Conservation (phyloP, 805 yeast genomes). For the Monosporozyma aquatica region DNA sequence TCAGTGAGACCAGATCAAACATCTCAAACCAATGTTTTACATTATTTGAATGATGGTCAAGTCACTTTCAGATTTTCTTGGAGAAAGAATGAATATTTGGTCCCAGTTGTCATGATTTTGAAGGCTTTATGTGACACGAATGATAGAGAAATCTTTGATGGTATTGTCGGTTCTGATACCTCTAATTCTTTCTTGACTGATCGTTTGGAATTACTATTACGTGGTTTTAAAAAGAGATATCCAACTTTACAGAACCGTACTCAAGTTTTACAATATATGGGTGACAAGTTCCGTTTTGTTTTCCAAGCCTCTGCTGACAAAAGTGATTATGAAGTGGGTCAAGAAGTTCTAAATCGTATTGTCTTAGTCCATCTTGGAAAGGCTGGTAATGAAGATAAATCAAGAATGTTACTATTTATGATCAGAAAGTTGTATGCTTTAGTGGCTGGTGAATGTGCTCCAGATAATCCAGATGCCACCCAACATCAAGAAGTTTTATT, state of each 20-base stretch:
- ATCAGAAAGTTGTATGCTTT: conserved; percentile 87
- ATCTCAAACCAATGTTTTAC: conserved; percentile 95
- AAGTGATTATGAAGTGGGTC: conserved; percentile 85
- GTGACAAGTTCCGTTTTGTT: conserved; percentile 92
- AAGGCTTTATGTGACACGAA: conserved; percentile 85
- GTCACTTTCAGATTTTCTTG: conserved; percentile 95
- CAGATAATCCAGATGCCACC: conserved; percentile 98
- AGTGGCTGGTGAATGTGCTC: conserved; percentile 93
- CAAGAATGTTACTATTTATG: conserved; percentile 84
- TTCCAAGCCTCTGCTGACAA: conserved; percentile 82
- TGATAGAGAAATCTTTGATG: conserved; percentile 93
- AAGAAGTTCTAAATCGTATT: conserved; percentile 69
- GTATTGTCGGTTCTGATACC: conserved; percentile 83
- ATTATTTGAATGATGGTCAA: conserved; percentile 89
- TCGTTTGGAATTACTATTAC: conserved; percentile 86
- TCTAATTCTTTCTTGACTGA: conserved; percentile 90
- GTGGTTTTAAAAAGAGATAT: conserved; percentile 73
- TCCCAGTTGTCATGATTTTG: conserved; percentile 86
- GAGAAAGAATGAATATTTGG: conserved; percentile 91
- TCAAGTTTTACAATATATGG: conserved; percentile 88
- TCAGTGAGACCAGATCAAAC: conserved; percentile 95
- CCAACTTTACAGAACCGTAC: conserved; percentile 61
- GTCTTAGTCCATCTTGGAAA: conserved; percentile 74
- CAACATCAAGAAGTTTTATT: conserved; percentile 95
- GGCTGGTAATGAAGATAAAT: conserved; percentile 63